Conservation (phyloP, 306 rosid species). For the Trichosanthes cucumerina region DNA sequence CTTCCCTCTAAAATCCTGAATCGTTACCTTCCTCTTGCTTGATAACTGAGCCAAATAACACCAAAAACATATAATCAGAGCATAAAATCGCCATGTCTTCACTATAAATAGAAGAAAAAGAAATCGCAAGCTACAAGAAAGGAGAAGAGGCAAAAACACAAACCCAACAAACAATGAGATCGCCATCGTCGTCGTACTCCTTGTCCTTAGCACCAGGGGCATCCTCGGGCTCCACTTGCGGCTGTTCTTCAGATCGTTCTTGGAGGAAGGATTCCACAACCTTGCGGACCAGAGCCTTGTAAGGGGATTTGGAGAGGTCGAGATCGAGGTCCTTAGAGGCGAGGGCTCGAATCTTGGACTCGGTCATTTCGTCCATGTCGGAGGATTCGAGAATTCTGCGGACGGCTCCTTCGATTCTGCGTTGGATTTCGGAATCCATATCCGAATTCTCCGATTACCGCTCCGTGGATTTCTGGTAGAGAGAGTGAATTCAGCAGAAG, state of each 20-base stretch:
- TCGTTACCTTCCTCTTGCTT: constrained; percentile 57
- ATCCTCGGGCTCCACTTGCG: background rate
- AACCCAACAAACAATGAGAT: constrained; percentile 78
- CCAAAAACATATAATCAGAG: background rate
- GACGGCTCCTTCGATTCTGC: constrained; percentile 50
- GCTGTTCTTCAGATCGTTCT: constrained; percentile 23
- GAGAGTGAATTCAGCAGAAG: background rate
- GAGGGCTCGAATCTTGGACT: constrained; percentile 62
- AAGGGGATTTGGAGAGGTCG: constrained; percentile 49
- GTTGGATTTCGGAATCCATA: constrained; percentile 46
- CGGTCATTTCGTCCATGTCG: constrained; percentile 70
- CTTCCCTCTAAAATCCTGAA: constrained; percentile 76
- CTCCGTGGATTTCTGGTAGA: background rate
- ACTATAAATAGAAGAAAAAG: background rate
- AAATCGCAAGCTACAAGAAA: constrained; percentile 7
- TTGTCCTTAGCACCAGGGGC: background rate
- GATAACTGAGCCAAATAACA: constrained; percentile 38
- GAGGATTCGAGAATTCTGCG: constrained; percentile 50
- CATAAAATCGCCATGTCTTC: background rate
- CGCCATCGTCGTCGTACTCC: constrained; percentile 63
- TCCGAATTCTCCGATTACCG: constrained; percentile 5
- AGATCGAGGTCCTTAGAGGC: constrained; percentile 54
- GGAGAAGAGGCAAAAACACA: background rate
- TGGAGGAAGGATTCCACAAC: constrained; percentile 56
- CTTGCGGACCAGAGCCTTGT: constrained; percentile 51